Base-by-base conservation (phyloP, 257 asterid species). In the Phtheirospermum japonicum region DNA sequence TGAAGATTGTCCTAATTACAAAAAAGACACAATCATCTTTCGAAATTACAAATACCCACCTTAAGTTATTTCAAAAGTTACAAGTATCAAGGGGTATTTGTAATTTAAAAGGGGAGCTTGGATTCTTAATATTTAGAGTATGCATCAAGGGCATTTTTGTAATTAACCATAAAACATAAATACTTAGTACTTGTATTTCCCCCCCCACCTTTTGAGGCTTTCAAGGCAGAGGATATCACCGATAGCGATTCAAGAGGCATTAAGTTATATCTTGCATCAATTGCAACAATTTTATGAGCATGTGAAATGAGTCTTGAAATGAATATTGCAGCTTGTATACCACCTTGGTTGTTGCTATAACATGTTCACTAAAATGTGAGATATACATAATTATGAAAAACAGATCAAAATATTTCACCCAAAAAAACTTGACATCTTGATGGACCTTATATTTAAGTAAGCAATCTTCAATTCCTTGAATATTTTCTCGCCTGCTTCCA, bases 311-410 rank as follows among this genome's bases (percentile, higher is more conserved):
- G 84, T 76, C 72, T 79, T 1, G 90, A 71, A 64, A 88, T 50
- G 67, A 91, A 91, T 10, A 63, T 71, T 71, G 96, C 96, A 75
- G 92, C 79, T 83, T 80, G 94, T 71, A 66, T 65, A 67, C 90
- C 95, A 61, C 96, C 96, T 66, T 75, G 80, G 74, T 91, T 91
- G 63, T 86, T 66, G 80, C 98, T 91, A 87, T 63, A 71, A 51
- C 37, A 71, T 57, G 68, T 55, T 67, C 54, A 30, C 46, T 19
- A 59, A 51, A 56, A 59, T 48, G 54, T 72, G 39, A 37, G 16
- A 14, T 40, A 1, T 45, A 20, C 13, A 30, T 32, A 36, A 45
- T n/a, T 56, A 37, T 12, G 26, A 13, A 61, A 66, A 13, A 32
- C 39, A 43, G 37, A 28, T 9, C 7, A 50, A 9, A 64, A 56